phyloP scores from a whole-genome alignment of 139 green algal genomes.

The Volvox africanus region DNA sequence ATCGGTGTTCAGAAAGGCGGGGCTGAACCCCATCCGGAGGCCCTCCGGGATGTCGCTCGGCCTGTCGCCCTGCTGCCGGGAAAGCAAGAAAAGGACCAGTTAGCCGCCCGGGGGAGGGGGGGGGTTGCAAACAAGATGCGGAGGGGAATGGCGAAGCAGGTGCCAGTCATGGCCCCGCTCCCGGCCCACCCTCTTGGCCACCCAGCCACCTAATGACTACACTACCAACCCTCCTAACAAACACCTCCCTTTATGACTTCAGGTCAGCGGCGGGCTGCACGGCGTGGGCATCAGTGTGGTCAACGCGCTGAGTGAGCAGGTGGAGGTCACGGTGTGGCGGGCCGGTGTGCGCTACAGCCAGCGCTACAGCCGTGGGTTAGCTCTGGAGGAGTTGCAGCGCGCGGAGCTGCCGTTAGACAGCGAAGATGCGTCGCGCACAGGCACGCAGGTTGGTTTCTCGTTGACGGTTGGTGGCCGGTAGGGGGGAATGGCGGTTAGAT shows the following conservation, averaged over 20 bases:
- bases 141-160: too few relatives aligned
- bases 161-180: too few relatives aligned
- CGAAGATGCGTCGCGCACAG: slow-evolving; percentile 5
- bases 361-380: slow-evolving; percentile 76
- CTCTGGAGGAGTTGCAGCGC: slow-evolving; percentile 39
- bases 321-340: slow-evolving; percentile 73
- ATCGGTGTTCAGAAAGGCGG: too few relatives aligned
- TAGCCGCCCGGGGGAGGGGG: too few relatives aligned
- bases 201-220: too few relatives aligned
- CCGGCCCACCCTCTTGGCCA: too few relatives aligned
- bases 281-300: slow-evolving; percentile 97
- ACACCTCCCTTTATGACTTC: slow-evolving; percentile 11
- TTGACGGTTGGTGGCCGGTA: background rate
- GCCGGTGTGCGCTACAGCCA: slow-evolving; percentile 64
- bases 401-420: slow-evolving; percentile 7
- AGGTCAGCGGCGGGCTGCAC: slow-evolving; percentile 94
- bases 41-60: too few relatives aligned
- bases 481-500: background rate
- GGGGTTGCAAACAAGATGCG: too few relatives aligned
- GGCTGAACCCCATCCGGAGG: too few relatives aligned
- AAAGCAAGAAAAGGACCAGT: too few relatives aligned
- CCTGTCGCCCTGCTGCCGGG: too few relatives aligned
- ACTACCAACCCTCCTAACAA: slow-evolving; percentile 71
- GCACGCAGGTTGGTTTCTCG: slow-evolving; percentile 37
- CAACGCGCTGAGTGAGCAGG: slow-evolving; percentile 91